A percentile compares a stretch with the other conserved stretches of the same genome.
Conservation (phyloP, 2,329 filamentous ascomycete species). For the Ceratocystis eucalypticola region DNA sequence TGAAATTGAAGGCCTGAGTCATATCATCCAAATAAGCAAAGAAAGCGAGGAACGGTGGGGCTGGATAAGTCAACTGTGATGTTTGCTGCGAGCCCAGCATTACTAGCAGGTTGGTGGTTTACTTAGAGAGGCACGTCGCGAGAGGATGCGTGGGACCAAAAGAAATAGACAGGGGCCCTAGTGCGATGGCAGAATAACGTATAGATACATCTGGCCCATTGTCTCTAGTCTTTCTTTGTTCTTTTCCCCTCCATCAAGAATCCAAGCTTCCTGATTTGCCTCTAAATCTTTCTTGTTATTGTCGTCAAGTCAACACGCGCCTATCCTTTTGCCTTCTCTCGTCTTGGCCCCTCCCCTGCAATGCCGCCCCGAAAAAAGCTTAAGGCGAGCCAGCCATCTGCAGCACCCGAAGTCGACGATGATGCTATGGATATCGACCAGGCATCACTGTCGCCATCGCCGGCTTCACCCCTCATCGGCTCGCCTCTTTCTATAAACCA, state of each 20-base stretch:
- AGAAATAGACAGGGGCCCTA: neutral
- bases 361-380: constrained; percentile 63
- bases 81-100: too few relatives aligned
- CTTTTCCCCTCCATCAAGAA: neutral
- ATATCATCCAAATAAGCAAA: neutral
- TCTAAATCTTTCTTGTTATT: neutral
- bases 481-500: constrained; percentile 15
- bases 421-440: constrained; percentile 49
- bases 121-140: neutral
- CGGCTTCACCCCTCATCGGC: constrained; percentile 1
- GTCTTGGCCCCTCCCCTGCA: neutral
- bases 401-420: constrained; percentile 40
- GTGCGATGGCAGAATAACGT: neutral
- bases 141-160: neutral
- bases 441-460: constrained; percentile 25
- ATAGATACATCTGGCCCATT: constrained; percentile 6
- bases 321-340: neutral
- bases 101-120: neutral
- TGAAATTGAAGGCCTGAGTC: neutral
- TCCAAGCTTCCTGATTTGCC: neutral
- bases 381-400: constrained; percentile 38
- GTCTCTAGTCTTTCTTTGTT: neutral
- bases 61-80: too few relatives aligned
- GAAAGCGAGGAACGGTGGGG: neutral
- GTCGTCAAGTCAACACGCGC: neutral